Conservation (phyloP, 2,329 filamentous ascomycete genomes). For the Hypocrella siamensis region DNA sequence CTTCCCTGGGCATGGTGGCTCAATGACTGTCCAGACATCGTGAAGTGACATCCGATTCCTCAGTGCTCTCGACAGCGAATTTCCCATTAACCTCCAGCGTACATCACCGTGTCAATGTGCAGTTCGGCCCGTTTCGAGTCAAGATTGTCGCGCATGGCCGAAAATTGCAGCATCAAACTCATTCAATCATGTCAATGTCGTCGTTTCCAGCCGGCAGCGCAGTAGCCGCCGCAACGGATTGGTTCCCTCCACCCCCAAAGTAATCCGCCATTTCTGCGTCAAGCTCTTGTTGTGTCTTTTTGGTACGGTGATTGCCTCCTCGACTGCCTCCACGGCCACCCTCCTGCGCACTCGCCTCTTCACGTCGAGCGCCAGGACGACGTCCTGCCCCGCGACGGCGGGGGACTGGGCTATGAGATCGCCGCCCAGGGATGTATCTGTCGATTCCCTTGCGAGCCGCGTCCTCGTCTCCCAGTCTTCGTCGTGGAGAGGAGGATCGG, state of each 20-base stretch:
- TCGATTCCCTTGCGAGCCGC: slow-evolving; percentile 56
- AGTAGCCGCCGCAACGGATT: slow-evolving; percentile 20
- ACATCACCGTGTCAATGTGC: background rate
- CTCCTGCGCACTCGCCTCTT: slow-evolving; percentile 20
- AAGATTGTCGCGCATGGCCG: no score
- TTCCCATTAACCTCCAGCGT: no score
- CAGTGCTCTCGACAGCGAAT: no score
- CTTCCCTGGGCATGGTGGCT: no score
- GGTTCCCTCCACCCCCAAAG: slow-evolving; percentile 39
- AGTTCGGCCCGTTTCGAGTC: no score
- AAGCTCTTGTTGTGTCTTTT: slow-evolving; percentile 81
- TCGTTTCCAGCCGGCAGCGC: slow-evolving; percentile 24
- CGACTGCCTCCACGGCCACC: slow-evolving; percentile 18
- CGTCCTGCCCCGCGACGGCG: slow-evolving; percentile 35
- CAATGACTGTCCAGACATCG: no score
- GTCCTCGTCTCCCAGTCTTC: slow-evolving; percentile 34
- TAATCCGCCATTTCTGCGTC: slow-evolving; percentile 98
- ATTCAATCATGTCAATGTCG: slow-evolving; percentile 61
- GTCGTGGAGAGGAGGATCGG: slow-evolving; percentile 42
- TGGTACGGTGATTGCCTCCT: slow-evolving; percentile 39
- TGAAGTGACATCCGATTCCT: no score
- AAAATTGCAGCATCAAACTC: slow-evolving; percentile 4
- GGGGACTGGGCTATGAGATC: slow-evolving; percentile 43
- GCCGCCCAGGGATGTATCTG: slow-evolving; percentile 55
- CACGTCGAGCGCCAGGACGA: slow-evolving; percentile 32